These are phyloP conservation scores for Paratinospora sagittata DNA, from an alignment of 164 flowering plant genomes.

Conservation along the genomic window DNA sequence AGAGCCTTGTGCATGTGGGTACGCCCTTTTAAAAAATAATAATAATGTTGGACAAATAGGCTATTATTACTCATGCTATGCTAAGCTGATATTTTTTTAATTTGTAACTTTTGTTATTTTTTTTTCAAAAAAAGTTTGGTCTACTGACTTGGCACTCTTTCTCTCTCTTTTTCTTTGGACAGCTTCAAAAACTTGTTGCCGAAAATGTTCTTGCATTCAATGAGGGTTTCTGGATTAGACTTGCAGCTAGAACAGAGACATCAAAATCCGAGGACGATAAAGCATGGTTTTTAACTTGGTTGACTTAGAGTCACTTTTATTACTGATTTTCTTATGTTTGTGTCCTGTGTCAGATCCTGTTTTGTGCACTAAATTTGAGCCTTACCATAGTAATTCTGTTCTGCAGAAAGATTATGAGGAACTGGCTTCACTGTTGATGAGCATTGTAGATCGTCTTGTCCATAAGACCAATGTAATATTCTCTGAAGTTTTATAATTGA, in stretches of 20 bases:
- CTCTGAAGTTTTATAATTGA: constrained; percentile 5
- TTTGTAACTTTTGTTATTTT: constrained; percentile 1
- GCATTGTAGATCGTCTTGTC: constrained; percentile 69
- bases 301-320: constrained; percentile 19
- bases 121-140: background rate
- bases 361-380: constrained; percentile 5
- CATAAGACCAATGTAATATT: constrained; percentile 65
- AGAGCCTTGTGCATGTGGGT: too few species aligned
- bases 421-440: constrained; percentile 74
- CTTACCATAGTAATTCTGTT: constrained; percentile 9
- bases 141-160: constrained; percentile 3
- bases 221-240: constrained; percentile 84
- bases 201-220: constrained; percentile 89
- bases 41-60: background rate
- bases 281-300: constrained; percentile 63
- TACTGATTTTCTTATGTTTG: constrained; percentile 8
- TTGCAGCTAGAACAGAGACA: constrained; percentile 85
- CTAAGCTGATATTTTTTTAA: background rate
- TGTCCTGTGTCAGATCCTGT: background rate
- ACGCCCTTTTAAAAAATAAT: too few species aligned
- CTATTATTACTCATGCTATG: background rate
- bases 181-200: constrained; percentile 82
- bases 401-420: constrained; percentile 94
- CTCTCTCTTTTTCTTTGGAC: constrained; percentile 20
- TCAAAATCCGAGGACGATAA: constrained; percentile 97